These are phyloP conservation scores for Hermanozyma aechmeae DNA, from an alignment of 805 yeast species.

Conservation along the genomic window DNA sequence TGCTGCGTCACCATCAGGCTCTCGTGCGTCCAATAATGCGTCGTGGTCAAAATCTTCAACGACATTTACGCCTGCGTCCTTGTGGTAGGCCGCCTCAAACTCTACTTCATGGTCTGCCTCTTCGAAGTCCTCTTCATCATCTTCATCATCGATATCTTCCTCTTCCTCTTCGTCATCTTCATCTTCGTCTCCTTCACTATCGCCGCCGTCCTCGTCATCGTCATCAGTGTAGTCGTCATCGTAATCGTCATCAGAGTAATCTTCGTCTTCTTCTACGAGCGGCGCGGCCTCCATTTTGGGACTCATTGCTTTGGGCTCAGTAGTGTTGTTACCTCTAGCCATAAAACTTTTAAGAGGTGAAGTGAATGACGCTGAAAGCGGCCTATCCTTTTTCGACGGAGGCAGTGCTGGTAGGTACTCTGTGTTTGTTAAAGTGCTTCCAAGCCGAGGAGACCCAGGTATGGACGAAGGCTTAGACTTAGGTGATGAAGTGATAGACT, in stretches of 20 bases:
- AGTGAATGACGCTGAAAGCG: slow-evolving; percentile 26
- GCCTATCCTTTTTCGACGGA: slow-evolving; percentile 16
- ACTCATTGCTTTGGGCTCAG: slow-evolving; percentile 19
- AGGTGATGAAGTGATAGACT: slow-evolving; percentile 5
- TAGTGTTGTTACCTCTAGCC: slow-evolving; percentile 21
- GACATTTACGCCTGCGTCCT: slow-evolving; percentile 2
- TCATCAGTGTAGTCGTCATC: slow-evolving; percentile 5
- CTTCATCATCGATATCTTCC: slow-evolving; percentile 2
- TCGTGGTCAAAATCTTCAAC: slow-evolving; percentile 1
- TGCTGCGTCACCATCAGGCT: slow-evolving; percentile 1
- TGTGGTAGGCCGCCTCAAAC: too few relatives aligned
- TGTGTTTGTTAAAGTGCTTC: too few relatives aligned
- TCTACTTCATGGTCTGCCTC: slow-evolving; percentile 2
- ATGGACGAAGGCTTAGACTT: slow-evolving; percentile 1
- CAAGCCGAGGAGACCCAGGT: slow-evolving; percentile 6
- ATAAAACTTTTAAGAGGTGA: slow-evolving; percentile 34
- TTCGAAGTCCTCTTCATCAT: slow-evolving; percentile 1
- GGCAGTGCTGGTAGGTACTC: too few relatives aligned
- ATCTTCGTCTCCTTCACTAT: slow-evolving; percentile 2
- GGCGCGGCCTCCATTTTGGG: too few relatives aligned
- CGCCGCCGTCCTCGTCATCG: slow-evolving; percentile 4
- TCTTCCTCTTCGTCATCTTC: slow-evolving; percentile 1
- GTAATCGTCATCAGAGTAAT: slow-evolving; percentile 3
- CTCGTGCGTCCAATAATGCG: too few relatives aligned
- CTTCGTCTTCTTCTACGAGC: not conserved